phyloP scores from a whole-genome alignment of 805 yeast species.

The Candida xyloterini region DNA sequence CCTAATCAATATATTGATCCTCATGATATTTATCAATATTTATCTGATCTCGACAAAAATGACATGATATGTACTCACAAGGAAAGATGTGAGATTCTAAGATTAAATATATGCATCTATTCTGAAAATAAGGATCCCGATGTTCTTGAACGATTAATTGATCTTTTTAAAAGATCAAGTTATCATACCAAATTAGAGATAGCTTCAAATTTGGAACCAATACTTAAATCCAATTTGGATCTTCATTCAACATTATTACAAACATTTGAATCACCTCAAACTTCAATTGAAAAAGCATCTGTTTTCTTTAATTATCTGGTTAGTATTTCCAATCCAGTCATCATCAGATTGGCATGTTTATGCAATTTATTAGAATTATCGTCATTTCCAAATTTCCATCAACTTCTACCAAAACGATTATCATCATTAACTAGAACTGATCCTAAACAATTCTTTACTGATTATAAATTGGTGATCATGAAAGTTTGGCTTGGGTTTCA shows the following conservation, averaged over 20 bases:
- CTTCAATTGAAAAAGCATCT: slow-evolving; percentile 37
- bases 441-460: slow-evolving; percentile 28
- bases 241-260: slow-evolving; percentile 32
- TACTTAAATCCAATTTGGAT: slow-evolving; percentile 17
- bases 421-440: slow-evolving; percentile 22
- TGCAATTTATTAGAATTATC: slow-evolving; percentile 43
- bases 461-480: slow-evolving; percentile 36
- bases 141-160: slow-evolving; percentile 3
- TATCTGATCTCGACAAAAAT: slow-evolving; percentile 39
- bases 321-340: slow-evolving; percentile 31
- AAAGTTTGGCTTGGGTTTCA: slow-evolving; percentile 43
- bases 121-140: slow-evolving; percentile 18
- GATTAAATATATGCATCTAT: slow-evolving; percentile 31
- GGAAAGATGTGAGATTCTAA: slow-evolving; percentile 33
- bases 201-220: slow-evolving; percentile 14
- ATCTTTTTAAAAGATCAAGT: slow-evolving; percentile 12
- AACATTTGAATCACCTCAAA: slow-evolving; percentile 36
- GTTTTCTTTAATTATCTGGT: slow-evolving; percentile 39
- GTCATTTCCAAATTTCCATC: slow-evolving; percentile 29
- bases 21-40: slow-evolving; percentile 46
- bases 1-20: slow-evolving; percentile 7
- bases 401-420: slow-evolving; percentile 33
- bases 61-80: slow-evolving; percentile 39
- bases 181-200: slow-evolving; percentile 26
- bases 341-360: slow-evolving; percentile 34